Base-by-base conservation (phyloP, 352 stramenopile genomes). In the Globisporangium barbulae region DNA sequence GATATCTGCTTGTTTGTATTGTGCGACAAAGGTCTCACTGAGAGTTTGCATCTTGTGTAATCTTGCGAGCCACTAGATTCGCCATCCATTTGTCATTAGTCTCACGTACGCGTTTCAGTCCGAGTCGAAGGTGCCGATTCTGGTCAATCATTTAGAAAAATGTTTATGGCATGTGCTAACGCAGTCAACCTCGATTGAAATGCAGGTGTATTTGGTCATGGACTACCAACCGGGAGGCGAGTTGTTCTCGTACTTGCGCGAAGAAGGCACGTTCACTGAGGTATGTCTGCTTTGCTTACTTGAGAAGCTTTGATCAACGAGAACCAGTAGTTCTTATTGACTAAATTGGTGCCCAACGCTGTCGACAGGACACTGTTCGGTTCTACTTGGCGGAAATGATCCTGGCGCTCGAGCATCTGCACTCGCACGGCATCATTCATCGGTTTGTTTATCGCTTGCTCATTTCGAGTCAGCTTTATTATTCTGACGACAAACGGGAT, bases 341-440 rank as follows among this genome's bases (percentile, higher is more conserved):
- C 42, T 48, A 22, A 48, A 21, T 9, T 48, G 19, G 1, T 48
- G 42, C 19, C 15, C 2, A 22, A 12, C 19, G 28, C 30, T 33
- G 5, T n/a, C 63, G 2, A 13, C 39, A 93, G 81, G 79, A 88
- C n/a, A 78, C 70, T 13, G 71, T 69, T 33, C 82, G 84, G 1
- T 94, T 94, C 69, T 94, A 96, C 53, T 49, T 93, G 44, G 85
- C 88, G 2, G 88, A 96, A 68, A 94, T 96, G 78, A 77, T 94
- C 47, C 70, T 96, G 19, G 88, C 85, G 0, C 66, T 96, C 30
- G 84, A 94, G 54, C 83, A 92, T 62, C 63, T 94, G n/a, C 88
- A 96, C 65, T 67, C 68, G 19, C 72, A 90, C 33, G 85, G 84
- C 49, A 93, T 96, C 62, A 96, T 91, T 33, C 85, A 96, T 65